These are phyloP conservation scores for Cucurbita maxima DNA, from an alignment of 306 rosid genomes.

Conservation along the genomic window DNA sequence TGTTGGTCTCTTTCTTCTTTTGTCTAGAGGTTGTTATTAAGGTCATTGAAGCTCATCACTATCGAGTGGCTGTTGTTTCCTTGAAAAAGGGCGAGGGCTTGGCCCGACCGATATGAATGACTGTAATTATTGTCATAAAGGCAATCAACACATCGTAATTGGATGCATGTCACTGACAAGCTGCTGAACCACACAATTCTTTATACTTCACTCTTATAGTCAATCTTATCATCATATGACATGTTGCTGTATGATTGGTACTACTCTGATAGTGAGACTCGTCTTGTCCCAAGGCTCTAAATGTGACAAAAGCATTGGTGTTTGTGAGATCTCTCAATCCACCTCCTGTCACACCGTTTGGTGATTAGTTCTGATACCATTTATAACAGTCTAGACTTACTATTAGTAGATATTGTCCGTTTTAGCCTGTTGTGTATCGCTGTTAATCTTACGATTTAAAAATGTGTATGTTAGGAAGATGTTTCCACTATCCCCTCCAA, in stretches of 20 bases:
- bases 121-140: neutral
- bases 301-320: no score
- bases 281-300: no score
- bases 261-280: neutral
- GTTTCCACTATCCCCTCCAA: no score
- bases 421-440: no score
- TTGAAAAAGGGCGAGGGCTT: neutral
- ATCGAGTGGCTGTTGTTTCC: neutral
- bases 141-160: neutral
- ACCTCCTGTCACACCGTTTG: no score
- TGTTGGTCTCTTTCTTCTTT: neutral
- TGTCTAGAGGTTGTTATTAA: neutral
- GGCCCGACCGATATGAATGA: neutral
- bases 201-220: neutral
- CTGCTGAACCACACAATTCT: constrained; percentile 3
- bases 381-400: no score
- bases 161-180: neutral
- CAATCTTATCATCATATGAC: neutral
- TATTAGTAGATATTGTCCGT: no score
- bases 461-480: no score
- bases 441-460: no score
- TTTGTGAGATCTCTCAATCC: no score
- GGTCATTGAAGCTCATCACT: neutral
- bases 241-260: neutral
- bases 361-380: no score